Base-by-base conservation (phyloP, 2,329 filamentous ascomycete species). In the Fusarium denticulatum region DNA sequence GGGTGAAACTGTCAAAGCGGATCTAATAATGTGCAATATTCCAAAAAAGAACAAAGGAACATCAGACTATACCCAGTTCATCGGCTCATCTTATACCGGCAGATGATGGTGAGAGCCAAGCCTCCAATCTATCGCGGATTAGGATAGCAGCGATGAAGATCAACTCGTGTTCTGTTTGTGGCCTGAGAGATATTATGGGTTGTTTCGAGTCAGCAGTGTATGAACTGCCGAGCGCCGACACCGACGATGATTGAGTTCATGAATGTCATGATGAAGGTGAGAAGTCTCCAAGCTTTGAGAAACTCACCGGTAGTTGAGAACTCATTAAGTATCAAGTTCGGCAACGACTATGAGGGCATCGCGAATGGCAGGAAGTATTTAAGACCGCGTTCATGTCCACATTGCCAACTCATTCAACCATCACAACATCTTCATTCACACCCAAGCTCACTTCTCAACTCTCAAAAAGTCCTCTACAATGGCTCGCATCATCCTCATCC, bases 401-500 rank as follows among this genome's bases (percentile, higher is more conserved):
- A 20, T 18, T 28, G 14, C 2, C 14, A 7, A 9, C 7, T 60
- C 26, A 39, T 14, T 57, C 28, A 24, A 45, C 24, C 49, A 56
- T 28, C 49, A 43, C 8, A 60, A 5, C 45, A 53, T n/a, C n/a
- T 16, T 57, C 46, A 45, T 24, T 40, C 34, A 57, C 10, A 34
- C n/a, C 42, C 24, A 37, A 18, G 30, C 14, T 45, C 47, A 32
- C 28, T 10, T 16, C 15, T 37, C 2, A 15, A 46, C 26, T 15
- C 14, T 37, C 40, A 45, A 22, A 7, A 18, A 36, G 1, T n/a
- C 28, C 16, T 4, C 6, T 20, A 28, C 16, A 43, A 72, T 72
- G 69, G 55, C 42, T 50, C 64, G 42, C 5, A 8, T 67, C 16
- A n/a, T 60, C 26, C 16, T 72, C n/a, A 11, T 71, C 9, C 15